Percentiles rank a stretch among this genome's conserved stretches.
phyloP scores from a whole-genome alignment of 805 yeast species.

The Cephaloascus albidus region DNA sequence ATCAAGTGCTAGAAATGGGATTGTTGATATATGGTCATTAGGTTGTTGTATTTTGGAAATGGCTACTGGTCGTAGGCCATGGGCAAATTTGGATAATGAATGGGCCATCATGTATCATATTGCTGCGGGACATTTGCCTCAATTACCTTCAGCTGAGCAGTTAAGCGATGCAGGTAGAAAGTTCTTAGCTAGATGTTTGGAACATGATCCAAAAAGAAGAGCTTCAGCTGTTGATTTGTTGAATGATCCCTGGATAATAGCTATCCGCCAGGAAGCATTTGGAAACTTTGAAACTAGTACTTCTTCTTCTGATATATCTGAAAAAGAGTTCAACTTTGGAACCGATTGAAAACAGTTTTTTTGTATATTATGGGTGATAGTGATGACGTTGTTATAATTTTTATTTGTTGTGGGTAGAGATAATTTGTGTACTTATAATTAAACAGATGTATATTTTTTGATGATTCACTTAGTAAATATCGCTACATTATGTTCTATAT shows the following conservation, averaged over 20 bases:
- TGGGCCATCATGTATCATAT: slow-evolving; percentile 99
- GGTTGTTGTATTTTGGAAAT: slow-evolving; percentile 95
- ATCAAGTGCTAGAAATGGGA: slow-evolving; percentile 48
- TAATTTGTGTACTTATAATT: too few relatives aligned
- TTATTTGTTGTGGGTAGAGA: background rate
- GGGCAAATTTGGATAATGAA: slow-evolving; percentile 94
- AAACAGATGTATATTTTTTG: too few relatives aligned
- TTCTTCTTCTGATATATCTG: background rate
- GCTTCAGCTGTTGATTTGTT: slow-evolving; percentile 78
- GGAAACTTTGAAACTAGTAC: slow-evolving; percentile 16
- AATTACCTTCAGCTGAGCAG: slow-evolving; percentile 71
- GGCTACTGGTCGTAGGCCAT: slow-evolving; percentile 94
- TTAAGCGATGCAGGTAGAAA: slow-evolving; percentile 63
- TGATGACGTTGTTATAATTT: background rate
- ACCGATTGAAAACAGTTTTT: background rate
- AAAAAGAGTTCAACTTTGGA: background rate
- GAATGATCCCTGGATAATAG: slow-evolving; percentile 83
- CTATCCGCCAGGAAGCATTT: slow-evolving; percentile 62
- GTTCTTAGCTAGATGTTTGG: slow-evolving; percentile 69
- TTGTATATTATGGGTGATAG: background rate
- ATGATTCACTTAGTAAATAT: too few relatives aligned
- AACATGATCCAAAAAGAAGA: slow-evolving; percentile 73
- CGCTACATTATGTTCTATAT: too few relatives aligned
- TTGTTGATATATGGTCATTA: slow-evolving; percentile 87
- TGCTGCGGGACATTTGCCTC: slow-evolving; percentile 91